Percentiles rank a stretch among this genome's conserved stretches.
Conservation (phyloP, 345 rosid genomes). For the Boechera retrofracta region DNA sequence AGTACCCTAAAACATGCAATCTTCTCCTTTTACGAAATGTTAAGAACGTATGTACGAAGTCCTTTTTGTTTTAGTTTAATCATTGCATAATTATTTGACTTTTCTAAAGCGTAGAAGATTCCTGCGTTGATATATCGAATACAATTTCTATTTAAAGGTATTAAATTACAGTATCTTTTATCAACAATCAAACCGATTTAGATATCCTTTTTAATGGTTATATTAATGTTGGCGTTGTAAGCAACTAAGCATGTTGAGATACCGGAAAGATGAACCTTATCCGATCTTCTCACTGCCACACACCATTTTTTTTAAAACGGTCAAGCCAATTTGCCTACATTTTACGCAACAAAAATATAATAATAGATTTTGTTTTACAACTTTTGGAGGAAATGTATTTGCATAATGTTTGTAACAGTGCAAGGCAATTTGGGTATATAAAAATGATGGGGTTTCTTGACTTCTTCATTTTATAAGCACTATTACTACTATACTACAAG, state of each 20-base stretch:
- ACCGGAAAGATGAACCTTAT: not conserved
- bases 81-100: not conserved
- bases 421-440: conserved; percentile 13
- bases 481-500: not conserved
- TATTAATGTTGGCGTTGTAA: not conserved
- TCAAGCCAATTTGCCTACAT: conserved; percentile 13
- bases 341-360: conserved; percentile 25
- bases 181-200: no score
- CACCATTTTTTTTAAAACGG: not conserved
- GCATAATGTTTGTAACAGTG: conserved; percentile 24
- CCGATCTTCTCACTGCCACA: conserved; percentile 15
- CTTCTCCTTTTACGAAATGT: not conserved
- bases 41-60: not conserved
- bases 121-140: no score
- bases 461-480: conserved; percentile 13
- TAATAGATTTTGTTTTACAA: not conserved
- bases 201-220: not conserved
- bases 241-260: not conserved
- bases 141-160: no score
- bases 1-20: conserved; percentile 7
- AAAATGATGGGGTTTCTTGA: conserved; percentile 26
- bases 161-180: no score
- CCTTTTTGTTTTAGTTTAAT: not conserved
- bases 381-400: conserved; percentile 17
- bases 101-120: not conserved